Evolutionary conservation across 2,329 filamentous ascomycete species (phyloP).

Genomic region (Colletotrichum brevisporum): DNA sequence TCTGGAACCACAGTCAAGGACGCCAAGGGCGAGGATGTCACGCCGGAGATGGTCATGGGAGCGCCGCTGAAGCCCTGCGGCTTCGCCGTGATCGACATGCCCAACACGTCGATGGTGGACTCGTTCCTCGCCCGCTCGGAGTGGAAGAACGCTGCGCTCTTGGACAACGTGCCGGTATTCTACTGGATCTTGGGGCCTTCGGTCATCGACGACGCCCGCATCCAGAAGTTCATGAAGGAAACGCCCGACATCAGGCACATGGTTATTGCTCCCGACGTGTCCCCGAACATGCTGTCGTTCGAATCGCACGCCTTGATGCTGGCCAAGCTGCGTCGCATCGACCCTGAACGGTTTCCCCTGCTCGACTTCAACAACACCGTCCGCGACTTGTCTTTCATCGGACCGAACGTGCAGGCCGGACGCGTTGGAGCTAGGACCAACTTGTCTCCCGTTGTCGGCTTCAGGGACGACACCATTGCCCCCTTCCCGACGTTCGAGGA

Average conservation of each 20-base stretch:
- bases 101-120: constrained; percentile 78
- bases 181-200: constrained; percentile 86
- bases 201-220: constrained; percentile 71
- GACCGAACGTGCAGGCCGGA: constrained; percentile 54
- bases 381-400: constrained; percentile 41
- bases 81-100: constrained; percentile 85
- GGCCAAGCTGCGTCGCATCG: constrained; percentile 79
- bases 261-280: constrained; percentile 81
- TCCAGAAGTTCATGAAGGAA: constrained; percentile 79
- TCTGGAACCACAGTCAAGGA: constrained; percentile 74
- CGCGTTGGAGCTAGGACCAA: constrained; percentile 60
- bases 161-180: constrained; percentile 76
- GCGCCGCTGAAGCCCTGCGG: constrained; percentile 77
- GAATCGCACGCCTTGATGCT: constrained; percentile 76
- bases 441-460: constrained; percentile 62
- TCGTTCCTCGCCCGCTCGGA: constrained; percentile 79
- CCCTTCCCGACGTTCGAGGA: constrained; percentile 56
- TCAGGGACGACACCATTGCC: constrained; percentile 62
- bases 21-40: constrained; percentile 77
- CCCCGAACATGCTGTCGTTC: constrained; percentile 81
- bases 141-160: constrained; percentile 75
- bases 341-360: constrained; percentile 79
- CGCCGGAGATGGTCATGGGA: constrained; percentile 88
- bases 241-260: constrained; percentile 78
- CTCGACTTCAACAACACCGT: constrained; percentile 74